A percentile compares a stretch with the other conserved stretches of the same genome.
phyloP scores from a whole-genome alignment of 2,329 filamentous ascomycete species.

The Chrysosporium queenslandicum region DNA sequence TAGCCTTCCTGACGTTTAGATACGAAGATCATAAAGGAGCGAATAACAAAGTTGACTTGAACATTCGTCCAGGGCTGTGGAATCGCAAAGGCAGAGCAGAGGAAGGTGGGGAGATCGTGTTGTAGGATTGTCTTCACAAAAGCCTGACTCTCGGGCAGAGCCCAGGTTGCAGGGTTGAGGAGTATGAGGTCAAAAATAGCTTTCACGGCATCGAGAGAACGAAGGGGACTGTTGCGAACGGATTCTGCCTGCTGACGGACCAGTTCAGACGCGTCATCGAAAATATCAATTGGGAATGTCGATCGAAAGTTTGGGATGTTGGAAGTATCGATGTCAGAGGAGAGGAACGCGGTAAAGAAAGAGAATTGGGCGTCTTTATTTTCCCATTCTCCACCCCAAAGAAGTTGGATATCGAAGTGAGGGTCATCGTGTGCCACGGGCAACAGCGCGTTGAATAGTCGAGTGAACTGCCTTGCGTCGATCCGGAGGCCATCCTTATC shows the following conservation, averaged over 20 bases:
- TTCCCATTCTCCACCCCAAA: slow-evolving; percentile 87
- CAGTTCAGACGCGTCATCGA: slow-evolving; percentile 50
- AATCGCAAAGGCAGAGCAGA: slow-evolving; percentile 41
- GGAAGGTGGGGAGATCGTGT: slow-evolving; percentile 40
- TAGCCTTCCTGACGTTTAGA: slow-evolving; percentile 66
- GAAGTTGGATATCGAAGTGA: slow-evolving; percentile 68
- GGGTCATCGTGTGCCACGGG: slow-evolving; percentile 55
- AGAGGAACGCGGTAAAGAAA: slow-evolving; percentile 82
- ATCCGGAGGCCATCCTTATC: slow-evolving; percentile 69
- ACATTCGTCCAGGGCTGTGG: slow-evolving; percentile 42
- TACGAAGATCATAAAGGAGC: slow-evolving; percentile 67
- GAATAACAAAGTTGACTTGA: slow-evolving; percentile 41
- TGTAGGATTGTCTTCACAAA: slow-evolving; percentile 54
- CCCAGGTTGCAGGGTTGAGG: slow-evolving; percentile 48
- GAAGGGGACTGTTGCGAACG: slow-evolving; percentile 74
- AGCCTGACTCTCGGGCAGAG: slow-evolving; percentile 45
- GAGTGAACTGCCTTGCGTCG: slow-evolving; percentile 68
- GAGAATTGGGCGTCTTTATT: slow-evolving; percentile 80
- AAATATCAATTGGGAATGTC: slow-evolving; percentile 61
- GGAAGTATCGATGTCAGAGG: slow-evolving; percentile 67
- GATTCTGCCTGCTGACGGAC: slow-evolving; percentile 51
- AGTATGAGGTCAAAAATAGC: slow-evolving; percentile 55
- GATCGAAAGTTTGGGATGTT: slow-evolving; percentile 72
- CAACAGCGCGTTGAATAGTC: slow-evolving; percentile 67
- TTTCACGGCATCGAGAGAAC: slow-evolving; percentile 73